Percentiles rank a stretch among this genome's conserved stretches.
phyloP scores from a whole-genome alignment of 2,329 filamentous ascomycete genomes.

The Emmonsiellopsis sp. region DNA sequence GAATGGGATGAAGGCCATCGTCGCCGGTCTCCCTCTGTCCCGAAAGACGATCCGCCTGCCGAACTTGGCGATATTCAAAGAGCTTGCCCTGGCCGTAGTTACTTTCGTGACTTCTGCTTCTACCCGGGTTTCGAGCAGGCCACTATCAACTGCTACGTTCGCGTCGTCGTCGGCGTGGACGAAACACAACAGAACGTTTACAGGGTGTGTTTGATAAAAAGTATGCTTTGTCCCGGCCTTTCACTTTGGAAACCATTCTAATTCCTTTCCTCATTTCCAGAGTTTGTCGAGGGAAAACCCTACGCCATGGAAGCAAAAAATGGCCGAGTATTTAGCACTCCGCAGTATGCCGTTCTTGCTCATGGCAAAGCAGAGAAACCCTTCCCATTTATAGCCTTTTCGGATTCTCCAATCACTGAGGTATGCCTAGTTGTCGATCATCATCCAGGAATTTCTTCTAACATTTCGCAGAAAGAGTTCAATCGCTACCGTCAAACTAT shows the following conservation, averaged over 20 bases:
- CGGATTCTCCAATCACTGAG: constrained; percentile 75
- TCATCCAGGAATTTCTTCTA: not conserved
- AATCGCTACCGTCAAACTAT: constrained; percentile 70
- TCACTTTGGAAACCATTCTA: constrained; percentile 4
- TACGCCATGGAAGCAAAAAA: constrained; percentile 71
- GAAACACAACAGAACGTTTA: constrained; percentile 68
- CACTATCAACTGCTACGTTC: constrained; percentile 74
- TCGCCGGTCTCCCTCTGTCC: constrained; percentile 39
- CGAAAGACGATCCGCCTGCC: constrained; percentile 59
- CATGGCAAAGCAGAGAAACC: constrained; percentile 76
- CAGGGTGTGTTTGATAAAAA: constrained; percentile 79
- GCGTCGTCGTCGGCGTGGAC: constrained; percentile 73
- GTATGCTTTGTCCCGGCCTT: constrained; percentile 36
- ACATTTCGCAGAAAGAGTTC: constrained; percentile 55
- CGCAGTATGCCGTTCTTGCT: constrained; percentile 71
- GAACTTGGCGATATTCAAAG: constrained; percentile 75
- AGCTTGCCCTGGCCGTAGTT: constrained; percentile 70
- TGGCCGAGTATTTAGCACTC: constrained; percentile 63
- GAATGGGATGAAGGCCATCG: constrained; percentile 59
- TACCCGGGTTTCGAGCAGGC: constrained; percentile 79
- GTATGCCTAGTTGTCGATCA: constrained; percentile 36
- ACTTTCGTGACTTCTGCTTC: constrained; percentile 87
- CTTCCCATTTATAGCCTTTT: constrained; percentile 85
- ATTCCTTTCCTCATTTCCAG: constrained; percentile 34
- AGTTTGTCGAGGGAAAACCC: constrained; percentile 66